Evolutionary conservation across 2,329 filamentous ascomycete genomes (phyloP).

Genomic region (Karstenula rhodostoma): DNA sequence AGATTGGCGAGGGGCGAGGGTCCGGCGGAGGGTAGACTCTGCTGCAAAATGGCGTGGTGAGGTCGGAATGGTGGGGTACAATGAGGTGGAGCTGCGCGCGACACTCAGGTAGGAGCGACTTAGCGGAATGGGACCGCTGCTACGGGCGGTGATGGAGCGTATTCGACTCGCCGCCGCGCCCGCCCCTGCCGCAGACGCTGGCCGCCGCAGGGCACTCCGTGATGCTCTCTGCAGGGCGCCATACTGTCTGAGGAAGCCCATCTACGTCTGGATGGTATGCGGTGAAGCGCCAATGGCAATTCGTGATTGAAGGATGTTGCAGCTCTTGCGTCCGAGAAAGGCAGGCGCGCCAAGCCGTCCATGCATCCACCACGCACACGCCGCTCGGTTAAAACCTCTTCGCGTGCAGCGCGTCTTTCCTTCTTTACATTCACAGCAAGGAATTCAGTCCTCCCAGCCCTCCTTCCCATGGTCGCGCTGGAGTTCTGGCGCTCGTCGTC

Average conservation of each 20-base stretch:
- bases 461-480: slow-evolving; percentile 34
- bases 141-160: slow-evolving; percentile 23
- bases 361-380: slow-evolving; percentile 10
- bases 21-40: slow-evolving; percentile 25
- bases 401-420: slow-evolving; percentile 13
- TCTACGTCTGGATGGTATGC: slow-evolving; percentile 30
- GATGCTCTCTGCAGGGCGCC: slow-evolving; percentile 35
- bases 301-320: slow-evolving; percentile 29
- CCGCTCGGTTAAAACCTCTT: slow-evolving; percentile 19
- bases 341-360: slow-evolving; percentile 19
- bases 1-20: slow-evolving; percentile 27
- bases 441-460: slow-evolving; percentile 46
- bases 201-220: slow-evolving; percentile 20
- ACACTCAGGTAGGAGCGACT: slow-evolving; percentile 36
- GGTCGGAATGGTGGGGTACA: slow-evolving; percentile 38
- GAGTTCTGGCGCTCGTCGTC: slow-evolving; percentile 42
- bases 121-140: slow-evolving; percentile 28
- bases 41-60: slow-evolving; percentile 29
- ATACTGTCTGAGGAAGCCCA: slow-evolving; percentile 47
- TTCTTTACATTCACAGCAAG: slow-evolving; percentile 39
- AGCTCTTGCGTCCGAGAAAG: slow-evolving; percentile 19
- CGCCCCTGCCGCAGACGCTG: slow-evolving; percentile 11
- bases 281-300: slow-evolving; percentile 31
- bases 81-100: slow-evolving; percentile 32
- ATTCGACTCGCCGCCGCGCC: slow-evolving; percentile 12